Percentiles rank a stretch among this genome's conserved stretches.
Conservation (phyloP, 106 monocot genomes). For the Agapanthus africanus region DNA sequence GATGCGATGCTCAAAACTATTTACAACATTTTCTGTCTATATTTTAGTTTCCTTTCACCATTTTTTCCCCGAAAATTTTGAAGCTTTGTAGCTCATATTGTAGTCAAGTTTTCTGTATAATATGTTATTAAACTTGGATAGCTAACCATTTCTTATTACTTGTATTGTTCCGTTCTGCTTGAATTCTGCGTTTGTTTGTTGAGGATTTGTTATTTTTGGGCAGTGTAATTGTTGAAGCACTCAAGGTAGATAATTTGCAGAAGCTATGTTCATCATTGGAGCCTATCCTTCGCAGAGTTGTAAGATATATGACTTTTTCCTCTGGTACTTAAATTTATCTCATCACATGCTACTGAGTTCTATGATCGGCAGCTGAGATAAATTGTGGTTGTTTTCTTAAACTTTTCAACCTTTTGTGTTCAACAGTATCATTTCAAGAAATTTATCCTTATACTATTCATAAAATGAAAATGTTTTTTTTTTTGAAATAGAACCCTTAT, state of each 20-base stretch:
- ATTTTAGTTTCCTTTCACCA: not conserved
- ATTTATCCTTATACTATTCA: slow-evolving; percentile 1
- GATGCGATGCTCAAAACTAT: no score
- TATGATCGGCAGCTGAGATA: no score
- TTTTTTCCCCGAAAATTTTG: not conserved
- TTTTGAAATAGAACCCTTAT: not conserved
- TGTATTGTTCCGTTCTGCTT: not conserved
- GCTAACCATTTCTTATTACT: not conserved
- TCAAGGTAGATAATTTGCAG: slow-evolving; percentile 43
- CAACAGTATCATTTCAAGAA: no score
- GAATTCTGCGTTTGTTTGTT: not conserved
- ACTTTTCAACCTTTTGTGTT: no score
- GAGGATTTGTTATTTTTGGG: not conserved
- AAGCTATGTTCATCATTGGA: slow-evolving; percentile 47
- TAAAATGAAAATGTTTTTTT: not conserved
- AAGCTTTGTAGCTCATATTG: not conserved
- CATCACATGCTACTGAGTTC: no score
- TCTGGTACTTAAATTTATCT: no score
- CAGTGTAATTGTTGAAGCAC: slow-evolving; percentile 50
- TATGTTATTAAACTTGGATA: not conserved
- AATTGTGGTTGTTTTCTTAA: not conserved
- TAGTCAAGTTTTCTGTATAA: not conserved
- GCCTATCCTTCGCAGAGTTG: slow-evolving; percentile 49
- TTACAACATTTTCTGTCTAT: not conserved
- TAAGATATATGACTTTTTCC: no score